Evolutionary conservation across 306 rosid genomes (phyloP), one percentile per base, ranked within the genome.

Genomic region (Dicorynia guianensis): DNA sequence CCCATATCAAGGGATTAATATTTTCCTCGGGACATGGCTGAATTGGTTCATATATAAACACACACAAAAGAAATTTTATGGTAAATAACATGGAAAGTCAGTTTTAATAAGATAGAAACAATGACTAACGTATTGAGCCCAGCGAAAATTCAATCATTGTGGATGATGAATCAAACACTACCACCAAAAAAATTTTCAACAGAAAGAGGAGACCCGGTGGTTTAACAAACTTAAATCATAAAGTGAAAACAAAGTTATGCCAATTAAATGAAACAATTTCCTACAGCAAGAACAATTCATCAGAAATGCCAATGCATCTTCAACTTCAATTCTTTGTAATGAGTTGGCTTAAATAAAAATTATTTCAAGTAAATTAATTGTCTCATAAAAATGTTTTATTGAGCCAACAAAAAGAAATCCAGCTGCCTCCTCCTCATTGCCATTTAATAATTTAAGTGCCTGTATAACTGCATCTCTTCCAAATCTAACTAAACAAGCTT

Each of bases 381-480:
- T 85, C 70, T 67, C 8, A 35, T 36, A 68, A 69, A 59, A 14
- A 47, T 44, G 44, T n/a, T 53, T 0, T 49, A 55, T 78, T 74
- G 72, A 77, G 54, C 88, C 84, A 19, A 80, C 85, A 65, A 85
- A 85, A n/a, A 85, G 85, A 78, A 77, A 81, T 1, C 83, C 85
- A 44, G 88, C 88, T 9, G 88, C 88, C 13, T 85, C 85, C 14
- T 85, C 85, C 76, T 85, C 88, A 65, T 85, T 81, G 83, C 88
- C 88, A 85, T 81, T 78, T 81, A 65, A 90, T 63, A 96, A 60
- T 76, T 90, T 69, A 58, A 96, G 99, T 67, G 99, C 98, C 82
- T 89, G 88, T 55, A 90, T 65, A 46, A 90, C 97, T 33, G 92
- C 96, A 9, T 88, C 95, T 81, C 97, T 90, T 82, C 79, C 93